Conservation (phyloP, 2,329 filamentous ascomycete species). For the Graphiopsis chlorocephala region DNA sequence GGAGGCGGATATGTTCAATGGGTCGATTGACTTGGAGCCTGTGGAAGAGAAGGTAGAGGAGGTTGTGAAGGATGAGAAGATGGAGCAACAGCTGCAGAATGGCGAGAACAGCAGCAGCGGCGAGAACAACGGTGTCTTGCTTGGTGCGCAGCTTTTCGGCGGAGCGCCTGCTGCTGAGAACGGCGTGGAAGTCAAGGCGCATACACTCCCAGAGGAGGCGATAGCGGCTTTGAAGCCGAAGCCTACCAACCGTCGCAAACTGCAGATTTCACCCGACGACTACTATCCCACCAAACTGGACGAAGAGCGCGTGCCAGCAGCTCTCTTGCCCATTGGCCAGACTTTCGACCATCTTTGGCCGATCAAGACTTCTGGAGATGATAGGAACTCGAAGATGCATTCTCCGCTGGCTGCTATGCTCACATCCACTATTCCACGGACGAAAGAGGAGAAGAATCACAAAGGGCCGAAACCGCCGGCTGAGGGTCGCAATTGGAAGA, state of each 20-base stretch:
- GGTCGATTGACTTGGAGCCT: conserved; percentile 41
- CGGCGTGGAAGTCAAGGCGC: not conserved
- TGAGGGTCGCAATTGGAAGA: conserved; percentile 65
- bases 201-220: not conserved
- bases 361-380: conserved; percentile 81
- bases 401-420: conserved; percentile 86
- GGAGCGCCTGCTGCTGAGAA: not conserved
- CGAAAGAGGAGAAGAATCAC: conserved; percentile 62
- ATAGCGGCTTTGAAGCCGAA: not conserved
- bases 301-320: conserved; percentile 40
- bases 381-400: conserved; percentile 74
- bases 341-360: conserved; percentile 91
- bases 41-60: not conserved
- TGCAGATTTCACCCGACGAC: conserved; percentile 46
- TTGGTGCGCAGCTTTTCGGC: conserved; percentile 8
- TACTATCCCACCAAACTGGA: conserved; percentile 48
- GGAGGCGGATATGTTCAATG: conserved; percentile 84
- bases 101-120: not conserved
- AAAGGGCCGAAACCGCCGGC: conserved; percentile 60
- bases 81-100: not conserved
- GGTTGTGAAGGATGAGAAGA: not conserved
- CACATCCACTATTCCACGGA: conserved; percentile 67
- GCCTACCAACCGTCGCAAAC: conserved; percentile 20
- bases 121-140: conserved; percentile 14
- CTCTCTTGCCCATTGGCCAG: conserved; percentile 63